Conservation (phyloP, 2,329 filamentous ascomycete genomes). For the Hymenoscyphus albidus region DNA sequence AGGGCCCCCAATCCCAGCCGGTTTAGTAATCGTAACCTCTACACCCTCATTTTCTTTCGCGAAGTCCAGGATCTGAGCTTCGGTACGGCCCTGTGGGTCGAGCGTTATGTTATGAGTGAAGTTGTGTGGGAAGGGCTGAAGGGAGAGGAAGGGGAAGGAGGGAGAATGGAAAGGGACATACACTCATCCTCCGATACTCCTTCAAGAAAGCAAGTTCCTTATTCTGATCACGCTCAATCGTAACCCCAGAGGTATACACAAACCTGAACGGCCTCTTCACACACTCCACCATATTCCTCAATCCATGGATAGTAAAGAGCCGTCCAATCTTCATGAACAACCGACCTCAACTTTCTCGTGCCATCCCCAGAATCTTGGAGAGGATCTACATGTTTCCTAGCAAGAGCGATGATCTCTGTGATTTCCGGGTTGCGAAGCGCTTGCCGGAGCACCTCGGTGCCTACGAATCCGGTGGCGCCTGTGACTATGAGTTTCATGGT, state of each 20-base stretch:
- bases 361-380: too few relatives aligned
- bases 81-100: neutral
- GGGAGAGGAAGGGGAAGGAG: too few relatives aligned
- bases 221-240: conserved; percentile 42
- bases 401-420: conserved; percentile 10
- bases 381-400: too few relatives aligned
- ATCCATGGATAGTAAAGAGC: conserved; percentile 32
- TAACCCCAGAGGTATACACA: conserved; percentile 46
- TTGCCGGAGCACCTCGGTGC: conserved; percentile 36
- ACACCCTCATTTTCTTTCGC: conserved; percentile 39
- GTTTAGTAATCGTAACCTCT: conserved; percentile 40
- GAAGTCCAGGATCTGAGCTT: conserved; percentile 37
- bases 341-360: too few relatives aligned
- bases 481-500: conserved; percentile 36
- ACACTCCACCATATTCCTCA: conserved; percentile 36
- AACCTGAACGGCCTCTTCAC: conserved; percentile 41
- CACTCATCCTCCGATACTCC: conserved; percentile 45
- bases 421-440: conserved; percentile 29
- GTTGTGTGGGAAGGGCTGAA: too few relatives aligned
- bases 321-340: too few relatives aligned
- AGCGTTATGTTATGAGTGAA: neutral
- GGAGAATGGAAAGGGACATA: conserved; percentile 28
- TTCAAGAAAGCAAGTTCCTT: conserved; percentile 39
- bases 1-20: conserved; percentile 40
- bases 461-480: conserved; percentile 35